Percentiles rank a stretch among this genome's conserved stretches.
Conservation (phyloP, 768 basidiomycete genomes). For the Mrakia blollopis region DNA sequence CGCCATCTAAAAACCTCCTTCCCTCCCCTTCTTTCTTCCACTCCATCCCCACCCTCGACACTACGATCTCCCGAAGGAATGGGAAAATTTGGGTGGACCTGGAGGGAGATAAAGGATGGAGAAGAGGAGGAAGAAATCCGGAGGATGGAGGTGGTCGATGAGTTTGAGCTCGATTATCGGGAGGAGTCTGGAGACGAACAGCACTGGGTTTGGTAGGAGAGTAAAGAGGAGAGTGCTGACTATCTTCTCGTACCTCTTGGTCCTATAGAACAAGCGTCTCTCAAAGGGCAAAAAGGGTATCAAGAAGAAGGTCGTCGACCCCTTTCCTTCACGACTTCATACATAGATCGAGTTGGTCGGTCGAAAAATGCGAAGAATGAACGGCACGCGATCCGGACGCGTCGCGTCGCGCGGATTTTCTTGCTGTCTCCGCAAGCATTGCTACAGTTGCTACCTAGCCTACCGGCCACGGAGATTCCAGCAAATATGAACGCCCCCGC, state of each 20-base stretch:
- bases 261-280: slow-evolving; percentile 71
- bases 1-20: neutral
- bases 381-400: too few species aligned
- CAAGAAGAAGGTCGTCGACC: slow-evolving; percentile 99
- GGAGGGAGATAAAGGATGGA: neutral
- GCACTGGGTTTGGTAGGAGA: neutral
- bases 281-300: slow-evolving; percentile 52
- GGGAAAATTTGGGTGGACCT: too few species aligned
- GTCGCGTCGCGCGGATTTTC: too few species aligned
- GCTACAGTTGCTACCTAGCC: too few species aligned
- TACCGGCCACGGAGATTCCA: too few species aligned
- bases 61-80: too few species aligned
- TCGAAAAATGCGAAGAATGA: too few species aligned
- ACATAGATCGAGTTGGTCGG: too few species aligned
- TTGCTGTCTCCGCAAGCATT: too few species aligned
- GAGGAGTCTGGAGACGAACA: neutral
- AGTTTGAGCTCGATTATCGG: neutral
- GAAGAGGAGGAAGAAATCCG: too few species aligned
- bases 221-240: neutral
- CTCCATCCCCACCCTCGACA: neutral
- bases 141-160: neutral
- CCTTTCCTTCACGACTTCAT: too few species aligned
- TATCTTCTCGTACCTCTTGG: neutral
- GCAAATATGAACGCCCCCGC: too few species aligned
- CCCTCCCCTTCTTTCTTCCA: neutral